These are phyloP conservation scores for Rosa persica DNA, from an alignment of 306 rosid species.

Conservation along the genomic window DNA sequence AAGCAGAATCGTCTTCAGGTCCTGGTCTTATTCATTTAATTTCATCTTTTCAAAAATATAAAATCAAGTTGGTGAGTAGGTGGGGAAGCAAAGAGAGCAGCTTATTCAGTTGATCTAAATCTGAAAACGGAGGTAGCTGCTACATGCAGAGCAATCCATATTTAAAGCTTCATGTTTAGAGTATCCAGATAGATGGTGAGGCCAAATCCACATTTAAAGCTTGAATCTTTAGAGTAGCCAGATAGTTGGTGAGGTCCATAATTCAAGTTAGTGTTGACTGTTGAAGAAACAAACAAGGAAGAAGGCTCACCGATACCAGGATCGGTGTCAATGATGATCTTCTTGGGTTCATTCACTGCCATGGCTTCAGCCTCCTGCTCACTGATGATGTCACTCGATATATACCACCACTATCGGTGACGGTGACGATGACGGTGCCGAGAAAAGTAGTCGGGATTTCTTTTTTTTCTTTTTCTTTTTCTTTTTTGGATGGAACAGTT, in stretches of 20 bases:
- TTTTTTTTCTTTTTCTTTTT: too few relatives aligned
- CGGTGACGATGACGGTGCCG: too few relatives aligned
- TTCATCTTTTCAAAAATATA: too few relatives aligned
- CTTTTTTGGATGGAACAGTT: background rate
- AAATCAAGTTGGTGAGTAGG: background rate
- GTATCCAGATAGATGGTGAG: background rate
- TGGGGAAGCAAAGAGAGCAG: background rate
- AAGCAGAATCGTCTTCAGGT: background rate
- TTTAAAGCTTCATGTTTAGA: background rate
- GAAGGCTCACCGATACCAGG: conserved; percentile 77
- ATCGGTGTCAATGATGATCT: conserved; percentile 91
- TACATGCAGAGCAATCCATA: background rate
- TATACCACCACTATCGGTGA: background rate
- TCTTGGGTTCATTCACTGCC: conserved; percentile 56
- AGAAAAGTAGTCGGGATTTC: background rate
- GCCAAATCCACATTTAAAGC: too few relatives aligned
- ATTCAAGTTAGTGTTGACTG: too few relatives aligned
- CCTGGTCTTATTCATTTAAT: background rate
- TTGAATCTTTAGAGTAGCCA: background rate
- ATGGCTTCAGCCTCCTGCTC: conserved; percentile 17
- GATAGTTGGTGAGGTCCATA: background rate
- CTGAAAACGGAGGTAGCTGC: background rate
- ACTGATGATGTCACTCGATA: background rate
- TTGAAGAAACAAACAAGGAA: background rate
- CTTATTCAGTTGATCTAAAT: background rate